Percentiles rank a stretch among this genome's conserved stretches.
phyloP scores from a whole-genome alignment of 2,329 filamentous ascomycete genomes.

The Zalaria obscura region DNA sequence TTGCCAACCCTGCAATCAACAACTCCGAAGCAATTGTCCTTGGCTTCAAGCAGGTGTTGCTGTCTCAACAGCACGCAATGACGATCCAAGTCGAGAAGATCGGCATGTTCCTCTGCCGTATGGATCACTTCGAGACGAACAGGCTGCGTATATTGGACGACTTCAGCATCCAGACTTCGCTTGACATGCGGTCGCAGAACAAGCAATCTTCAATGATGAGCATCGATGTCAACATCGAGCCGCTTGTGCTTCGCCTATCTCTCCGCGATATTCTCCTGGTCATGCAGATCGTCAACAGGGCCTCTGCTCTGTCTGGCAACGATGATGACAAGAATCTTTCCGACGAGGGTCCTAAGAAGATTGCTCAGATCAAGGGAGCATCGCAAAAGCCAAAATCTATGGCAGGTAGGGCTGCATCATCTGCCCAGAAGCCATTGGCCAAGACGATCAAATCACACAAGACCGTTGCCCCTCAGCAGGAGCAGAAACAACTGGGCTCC shows the following conservation, averaged over 20 bases:
- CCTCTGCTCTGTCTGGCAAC: slow-evolving; percentile 67
- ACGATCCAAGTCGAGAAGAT: slow-evolving; percentile 88
- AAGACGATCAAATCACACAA: slow-evolving; percentile 17
- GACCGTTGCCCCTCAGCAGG: slow-evolving; percentile 16
- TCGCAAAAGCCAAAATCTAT: slow-evolving; percentile 22
- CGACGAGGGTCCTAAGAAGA: slow-evolving; percentile 42
- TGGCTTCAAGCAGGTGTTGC: slow-evolving; percentile 80
- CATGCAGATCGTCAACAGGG: slow-evolving; percentile 81
- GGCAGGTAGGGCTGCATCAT: slow-evolving; percentile 21
- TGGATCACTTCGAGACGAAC: slow-evolving; percentile 92
- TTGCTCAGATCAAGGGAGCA: slow-evolving; percentile 33
- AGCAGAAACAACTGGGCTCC: slow-evolving; percentile 22
- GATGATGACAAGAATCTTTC: slow-evolving; percentile 30
- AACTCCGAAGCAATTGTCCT: slow-evolving; percentile 94
- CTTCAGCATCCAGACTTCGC: slow-evolving; percentile 79
- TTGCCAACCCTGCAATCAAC: slow-evolving; percentile 79
- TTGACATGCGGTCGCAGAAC: slow-evolving; percentile 57
- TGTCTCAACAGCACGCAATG: slow-evolving; percentile 86
- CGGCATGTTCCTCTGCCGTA: slow-evolving; percentile 96
- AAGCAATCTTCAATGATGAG: slow-evolving; percentile 51
- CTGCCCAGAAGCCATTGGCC: slow-evolving; percentile 25
- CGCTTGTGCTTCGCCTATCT: slow-evolving; percentile 77
- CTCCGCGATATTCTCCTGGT: slow-evolving; percentile 88
- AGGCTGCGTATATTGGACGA: slow-evolving; percentile 88
- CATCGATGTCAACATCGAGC: slow-evolving; percentile 79